phyloP scores from a whole-genome alignment of 768 basidiomycete genomes.

The Rhizopogon roseolus region DNA sequence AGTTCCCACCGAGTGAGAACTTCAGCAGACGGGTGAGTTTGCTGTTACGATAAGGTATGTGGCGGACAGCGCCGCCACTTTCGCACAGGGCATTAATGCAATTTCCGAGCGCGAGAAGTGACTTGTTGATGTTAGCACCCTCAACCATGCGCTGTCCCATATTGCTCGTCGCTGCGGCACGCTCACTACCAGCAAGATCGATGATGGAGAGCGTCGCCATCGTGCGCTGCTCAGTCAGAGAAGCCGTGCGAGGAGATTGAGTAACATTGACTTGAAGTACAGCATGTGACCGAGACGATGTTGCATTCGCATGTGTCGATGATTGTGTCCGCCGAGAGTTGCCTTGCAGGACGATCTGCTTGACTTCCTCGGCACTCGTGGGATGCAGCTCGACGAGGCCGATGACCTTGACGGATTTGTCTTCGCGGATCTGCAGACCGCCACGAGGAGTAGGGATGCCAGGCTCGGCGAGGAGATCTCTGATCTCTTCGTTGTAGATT shows the following conservation, averaged over 20 bases:
- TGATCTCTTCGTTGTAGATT: conserved; percentile 98
- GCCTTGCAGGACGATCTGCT: conserved; percentile 86
- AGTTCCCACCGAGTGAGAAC: conserved; percentile 97
- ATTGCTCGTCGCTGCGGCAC: conserved; percentile 93
- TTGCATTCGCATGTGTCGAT: conserved; percentile 94
- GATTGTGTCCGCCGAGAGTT: conserved; percentile 88
- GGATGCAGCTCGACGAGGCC: conserved; percentile 82
- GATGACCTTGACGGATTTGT: conserved; percentile 87
- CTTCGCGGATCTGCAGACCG: conserved; percentile 90
- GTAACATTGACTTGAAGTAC: conserved; percentile 94
- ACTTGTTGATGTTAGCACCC: conserved; percentile 99
- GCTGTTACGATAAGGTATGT: conserved; percentile 96
- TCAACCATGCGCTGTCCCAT: conserved; percentile 99
- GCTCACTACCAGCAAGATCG: conserved; percentile 95
- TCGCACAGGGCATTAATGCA: conserved; percentile 99
- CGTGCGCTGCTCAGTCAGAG: conserved; percentile 74
- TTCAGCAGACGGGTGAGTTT: conserved; percentile 97
- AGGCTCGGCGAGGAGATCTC: conserved; percentile 84
- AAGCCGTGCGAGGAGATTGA: conserved; percentile 81
- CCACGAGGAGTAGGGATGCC: conserved; percentile 63
- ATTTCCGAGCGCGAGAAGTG: conserved; percentile 92
- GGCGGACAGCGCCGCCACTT: conserved; percentile 81
- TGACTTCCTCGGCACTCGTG: conserved; percentile 84
- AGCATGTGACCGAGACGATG: conserved; percentile 95
- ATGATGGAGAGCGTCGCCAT: conserved; percentile 96